A percentile compares a stretch with the other conserved stretches of the same genome.
Conservation (phyloP, 2,329 filamentous ascomycete genomes). For the Pleomassaria siparia region DNA sequence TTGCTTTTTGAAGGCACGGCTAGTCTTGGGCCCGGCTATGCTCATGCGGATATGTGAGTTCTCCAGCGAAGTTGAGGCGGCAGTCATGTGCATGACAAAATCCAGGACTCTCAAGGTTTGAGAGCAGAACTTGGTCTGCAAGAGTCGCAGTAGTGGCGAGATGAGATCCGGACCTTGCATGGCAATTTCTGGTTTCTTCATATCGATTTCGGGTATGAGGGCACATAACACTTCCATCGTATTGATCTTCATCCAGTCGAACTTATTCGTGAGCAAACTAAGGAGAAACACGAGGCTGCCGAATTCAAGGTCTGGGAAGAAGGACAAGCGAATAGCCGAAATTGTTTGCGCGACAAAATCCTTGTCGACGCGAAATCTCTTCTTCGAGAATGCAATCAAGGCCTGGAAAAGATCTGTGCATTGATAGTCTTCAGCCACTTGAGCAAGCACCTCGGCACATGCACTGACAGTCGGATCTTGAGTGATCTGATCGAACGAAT, state of each 20-base stretch:
- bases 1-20: conserved; percentile 81
- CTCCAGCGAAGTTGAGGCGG: conserved; percentile 76
- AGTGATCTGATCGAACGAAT: conserved; percentile 69
- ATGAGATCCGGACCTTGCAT: conserved; percentile 93
- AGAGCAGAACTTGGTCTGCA: conserved; percentile 93
- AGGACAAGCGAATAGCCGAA: conserved; percentile 72
- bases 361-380: conserved; percentile 65
- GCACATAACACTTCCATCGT: conserved; percentile 87
- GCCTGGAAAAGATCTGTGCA: conserved; percentile 67
- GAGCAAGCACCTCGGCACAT: conserved; percentile 69
- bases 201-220: conserved; percentile 86
- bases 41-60: conserved; percentile 96
- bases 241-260: conserved; percentile 87
- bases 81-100: conserved; percentile 91
- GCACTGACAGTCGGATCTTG: conserved; percentile 53
- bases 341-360: conserved; percentile 79
- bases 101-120: conserved; percentile 90
- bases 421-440: conserved; percentile 72
- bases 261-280: conserved; percentile 84
- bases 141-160: conserved; percentile 81
- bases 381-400: conserved; percentile 69
- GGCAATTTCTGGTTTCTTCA: conserved; percentile 86
- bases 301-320: conserved; percentile 81
- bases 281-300: conserved; percentile 86
- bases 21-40: conserved; percentile 85